Evolutionary conservation across 257 asterid species (phyloP), one percentile per base, ranked within the genome.

Genomic region (Nicotiana tomentosiformis): DNA sequence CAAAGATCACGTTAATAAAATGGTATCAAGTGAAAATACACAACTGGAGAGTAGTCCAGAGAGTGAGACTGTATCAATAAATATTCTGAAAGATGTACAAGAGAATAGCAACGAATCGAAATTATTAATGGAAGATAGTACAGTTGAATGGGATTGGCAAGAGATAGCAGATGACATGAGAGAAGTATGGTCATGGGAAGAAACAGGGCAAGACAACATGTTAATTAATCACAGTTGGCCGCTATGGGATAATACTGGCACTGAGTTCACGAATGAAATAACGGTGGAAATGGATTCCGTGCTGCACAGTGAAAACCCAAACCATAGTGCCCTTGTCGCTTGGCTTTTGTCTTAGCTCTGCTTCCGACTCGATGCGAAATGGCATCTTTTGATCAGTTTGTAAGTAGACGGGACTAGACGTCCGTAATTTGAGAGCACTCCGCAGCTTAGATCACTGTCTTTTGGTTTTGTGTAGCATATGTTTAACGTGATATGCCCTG

Each of bases 311-410:
- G 69, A 30, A 29, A 51, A 74, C 26, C 80, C 88, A 18, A 84
- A 86, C 60, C 90, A 86, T 10, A 77, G 79, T 78, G 90, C 89
- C 4, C 83, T 92, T 81, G 66, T 87, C 17, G 87, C 91, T 8
- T 93, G 97, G 97, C 88, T 92, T 62, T 84, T 90, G 66, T 91
- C 93, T 76, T 90, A 85, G 86, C 43, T 0, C 20, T 46, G 56
- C 10, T 15, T 53, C 57, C 2, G 15, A 5, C 16, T 17, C 5
- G 35, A 12, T 64, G 32, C 76, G 8, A 26, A 14, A 16, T 37
- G 49, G 10, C 33, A 5, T 33, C 6, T 1, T 46, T 9, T 66
- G 4, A 35, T 53, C 23, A 49, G 81, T 77, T 29, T 20, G 58
- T 23, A 55, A 49, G 37, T 9, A 46, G 17, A 32, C 35, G 35